Percentiles rank a stretch among this genome's conserved stretches.
Conservation (phyloP, 371 early-diverging fungal species). For the Mucor indicus region DNA sequence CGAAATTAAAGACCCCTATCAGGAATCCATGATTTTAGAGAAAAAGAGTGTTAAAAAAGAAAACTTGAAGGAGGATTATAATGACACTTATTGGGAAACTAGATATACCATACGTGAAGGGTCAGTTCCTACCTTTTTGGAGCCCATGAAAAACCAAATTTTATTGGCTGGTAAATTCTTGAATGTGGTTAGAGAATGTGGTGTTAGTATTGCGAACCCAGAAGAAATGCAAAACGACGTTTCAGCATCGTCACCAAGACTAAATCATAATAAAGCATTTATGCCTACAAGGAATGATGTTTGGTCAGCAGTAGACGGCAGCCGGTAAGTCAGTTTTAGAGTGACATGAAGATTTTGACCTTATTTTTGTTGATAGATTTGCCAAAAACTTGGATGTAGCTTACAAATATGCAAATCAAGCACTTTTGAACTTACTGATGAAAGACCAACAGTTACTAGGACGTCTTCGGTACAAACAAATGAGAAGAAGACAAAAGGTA, state of each 20-base stretch:
- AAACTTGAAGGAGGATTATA: conserved; percentile 67
- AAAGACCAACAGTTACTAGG: conserved; percentile 68
- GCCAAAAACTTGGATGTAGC: conserved; percentile 73
- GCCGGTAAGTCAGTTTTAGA: too few species aligned
- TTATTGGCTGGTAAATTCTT: conserved; percentile 91
- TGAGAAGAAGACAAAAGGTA: too few species aligned
- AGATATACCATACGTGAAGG: conserved; percentile 69
- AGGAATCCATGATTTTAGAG: conserved; percentile 89
- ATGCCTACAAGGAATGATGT: conserved; percentile 43
- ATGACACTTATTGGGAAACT: conserved; percentile 84
- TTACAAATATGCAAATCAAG: conserved; percentile 73
- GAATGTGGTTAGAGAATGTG: conserved; percentile 89
- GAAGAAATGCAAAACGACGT: conserved; percentile 38
- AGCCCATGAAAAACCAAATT: conserved; percentile 72
- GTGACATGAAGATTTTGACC: too few species aligned
- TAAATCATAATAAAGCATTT: background rate
- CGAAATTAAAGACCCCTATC: conserved; percentile 77
- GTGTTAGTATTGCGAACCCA: conserved; percentile 53
- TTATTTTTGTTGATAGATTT: conserved; percentile 43
- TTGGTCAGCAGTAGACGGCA: conserved; percentile 57
- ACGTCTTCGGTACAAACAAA: conserved; percentile 61
- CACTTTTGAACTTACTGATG: conserved; percentile 65
- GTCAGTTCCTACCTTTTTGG: conserved; percentile 73
- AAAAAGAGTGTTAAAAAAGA: conserved; percentile 59
- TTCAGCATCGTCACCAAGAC: background rate